Evolutionary conservation across 768 basidiomycete species (phyloP), one percentile per base, ranked within the genome.

Genomic region (Pulveroboletus frians): DNA sequence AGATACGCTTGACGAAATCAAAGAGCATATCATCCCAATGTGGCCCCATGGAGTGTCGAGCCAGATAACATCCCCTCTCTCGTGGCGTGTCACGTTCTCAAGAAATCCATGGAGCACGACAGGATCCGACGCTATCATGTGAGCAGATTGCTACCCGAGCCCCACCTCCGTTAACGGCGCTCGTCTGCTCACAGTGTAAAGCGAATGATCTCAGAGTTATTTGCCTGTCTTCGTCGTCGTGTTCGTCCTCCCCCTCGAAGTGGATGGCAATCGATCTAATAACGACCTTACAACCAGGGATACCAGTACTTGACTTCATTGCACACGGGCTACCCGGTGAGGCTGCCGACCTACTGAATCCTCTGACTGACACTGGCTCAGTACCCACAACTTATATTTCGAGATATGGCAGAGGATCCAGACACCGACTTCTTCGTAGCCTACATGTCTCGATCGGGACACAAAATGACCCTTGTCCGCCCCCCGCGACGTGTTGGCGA

Each of bases 321-420:
- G 30, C 81, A 80, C 55, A 73, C 76, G 7, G 77, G 76, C 30
- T 76, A 75, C 51, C 55, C 76, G 27, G 85, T 85, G 58, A 50
- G 56, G 26, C 15, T 35, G 11, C 38, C 51, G 66, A 65, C 13
- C 21, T n/a, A 36, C 47, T 26, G 26, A 39, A n/a, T 41, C 31
- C 26, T 43, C 34, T 52, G 14, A 50, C 60, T 56, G 38, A 55
- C 40, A 20, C 27, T 9, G 45, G 53, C 39, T 52, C 56, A 82
- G 79, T 69, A 76, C 34, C 82, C 85, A 39, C 80, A 82, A 20
- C 73, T 88, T n/a, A 70, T 89, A 41, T 90, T 89, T 62, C 75
- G 77, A 53, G 74, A 78, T 36, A 71, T 72, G 18, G 62, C 68
- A 26, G 71, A 74, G 9, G 80, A 85, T 57, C 54, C 51, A 18